These are phyloP conservation scores for Daldinia caldariorum DNA, from an alignment of 495 filamentous ascomycete species.

Conservation along the genomic window DNA sequence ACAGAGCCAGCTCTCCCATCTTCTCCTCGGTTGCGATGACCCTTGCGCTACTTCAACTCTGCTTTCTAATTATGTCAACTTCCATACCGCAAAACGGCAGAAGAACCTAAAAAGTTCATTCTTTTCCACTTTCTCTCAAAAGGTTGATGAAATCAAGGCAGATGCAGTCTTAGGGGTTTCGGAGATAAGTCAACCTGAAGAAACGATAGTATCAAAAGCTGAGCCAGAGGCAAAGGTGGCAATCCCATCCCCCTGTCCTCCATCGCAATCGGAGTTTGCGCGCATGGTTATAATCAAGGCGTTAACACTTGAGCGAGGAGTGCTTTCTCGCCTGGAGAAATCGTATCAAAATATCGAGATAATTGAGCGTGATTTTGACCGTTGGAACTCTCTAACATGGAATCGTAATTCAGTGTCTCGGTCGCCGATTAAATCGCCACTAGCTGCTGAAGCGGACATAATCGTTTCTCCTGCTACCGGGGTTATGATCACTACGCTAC, in stretches of 20 bases:
- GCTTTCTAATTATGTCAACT: slow-evolving; percentile 44
- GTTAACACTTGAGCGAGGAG: slow-evolving; percentile 35
- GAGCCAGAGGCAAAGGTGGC: not conserved
- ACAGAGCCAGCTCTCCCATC: slow-evolving; percentile 11
- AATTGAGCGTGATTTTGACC: slow-evolving; percentile 67
- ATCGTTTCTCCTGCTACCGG: slow-evolving; percentile 76
- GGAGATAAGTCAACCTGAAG: not conserved
- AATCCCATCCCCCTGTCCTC: slow-evolving; percentile 30
- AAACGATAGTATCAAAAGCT: not conserved
- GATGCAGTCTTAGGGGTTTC: not conserved
- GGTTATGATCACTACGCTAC: slow-evolving; percentile 74
- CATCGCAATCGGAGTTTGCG: not conserved
- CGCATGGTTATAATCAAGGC: slow-evolving; percentile 44
- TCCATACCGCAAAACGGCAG: slow-evolving; percentile 43
- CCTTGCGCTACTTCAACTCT: slow-evolving; percentile 35
- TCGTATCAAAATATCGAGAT: slow-evolving; percentile 63
- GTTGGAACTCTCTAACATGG: slow-evolving; percentile 51
- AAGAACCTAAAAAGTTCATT: slow-evolving; percentile 40
- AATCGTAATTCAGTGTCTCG: slow-evolving; percentile 45
- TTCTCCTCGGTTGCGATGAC: slow-evolving; percentile 37
- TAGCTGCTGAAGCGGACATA: slow-evolving; percentile 75
- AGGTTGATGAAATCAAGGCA: not conserved
- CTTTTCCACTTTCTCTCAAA: slow-evolving; percentile 20
- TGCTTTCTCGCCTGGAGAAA: slow-evolving; percentile 55
- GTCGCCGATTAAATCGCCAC: slow-evolving; percentile 46